Percentiles rank a stretch among this genome's conserved stretches.
Conservation (phyloP, 2,329 filamentous ascomycete species). For the Hypoxylon sp. region DNA sequence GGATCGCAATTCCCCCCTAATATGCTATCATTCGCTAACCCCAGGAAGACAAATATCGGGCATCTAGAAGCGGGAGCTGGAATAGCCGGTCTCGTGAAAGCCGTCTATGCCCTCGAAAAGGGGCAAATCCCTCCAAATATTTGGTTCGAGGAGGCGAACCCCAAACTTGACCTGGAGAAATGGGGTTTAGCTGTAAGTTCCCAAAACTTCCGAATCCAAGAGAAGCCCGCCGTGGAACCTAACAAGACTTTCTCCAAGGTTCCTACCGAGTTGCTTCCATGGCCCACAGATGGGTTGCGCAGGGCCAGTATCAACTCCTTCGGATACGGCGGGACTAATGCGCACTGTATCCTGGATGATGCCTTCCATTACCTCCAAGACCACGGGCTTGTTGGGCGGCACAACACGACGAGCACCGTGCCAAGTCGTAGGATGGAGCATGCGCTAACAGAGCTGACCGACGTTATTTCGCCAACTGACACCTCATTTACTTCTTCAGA, state of each 20-base stretch:
- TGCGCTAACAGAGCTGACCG: constrained; percentile 8
- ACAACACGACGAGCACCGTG: constrained; percentile 42
- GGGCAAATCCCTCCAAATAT: constrained; percentile 49
- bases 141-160: constrained; percentile 48
- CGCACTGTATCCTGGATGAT: constrained; percentile 53
- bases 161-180: constrained; percentile 49
- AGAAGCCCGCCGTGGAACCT: neutral
- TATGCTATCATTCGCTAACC: neutral
- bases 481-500: constrained; percentile 39
- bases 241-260: constrained; percentile 28
- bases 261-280: constrained; percentile 46
- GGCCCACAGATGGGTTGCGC: constrained; percentile 48
- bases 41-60: constrained; percentile 47
- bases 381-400: constrained; percentile 44
- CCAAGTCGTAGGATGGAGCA: constrained; percentile 24
- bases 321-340: constrained; percentile 55
- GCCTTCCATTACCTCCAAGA: constrained; percentile 48
- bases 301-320: constrained; percentile 54
- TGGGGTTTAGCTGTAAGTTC: constrained; percentile 46
- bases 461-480: constrained; percentile 31
- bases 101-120: constrained; percentile 46
- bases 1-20: neutral
- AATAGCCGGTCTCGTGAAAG: constrained; percentile 50
- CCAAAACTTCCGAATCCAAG: neutral
- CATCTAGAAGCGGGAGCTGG: constrained; percentile 48